Percentiles rank a stretch among this genome's conserved stretches.
phyloP scores from a whole-genome alignment of 805 yeast genomes.

The Cyberlindnera suaveolens region DNA sequence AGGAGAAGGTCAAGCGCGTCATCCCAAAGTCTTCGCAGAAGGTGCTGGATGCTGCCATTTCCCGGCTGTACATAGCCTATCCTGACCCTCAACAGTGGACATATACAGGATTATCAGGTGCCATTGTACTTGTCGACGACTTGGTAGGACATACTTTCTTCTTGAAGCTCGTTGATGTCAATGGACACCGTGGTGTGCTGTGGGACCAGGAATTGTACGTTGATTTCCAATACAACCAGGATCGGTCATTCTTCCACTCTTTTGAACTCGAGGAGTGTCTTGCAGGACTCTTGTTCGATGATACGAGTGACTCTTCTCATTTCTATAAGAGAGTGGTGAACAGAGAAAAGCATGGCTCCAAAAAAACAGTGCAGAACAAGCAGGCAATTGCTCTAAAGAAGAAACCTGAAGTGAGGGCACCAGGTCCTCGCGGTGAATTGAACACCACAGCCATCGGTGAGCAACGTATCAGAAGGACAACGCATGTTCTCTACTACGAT shows the following conservation, averaged over 20 bases:
- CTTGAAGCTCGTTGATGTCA: conserved; percentile 79
- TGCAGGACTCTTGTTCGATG: conserved; percentile 85
- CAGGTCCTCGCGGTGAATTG: conserved; percentile 25
- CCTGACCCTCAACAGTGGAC: conserved; percentile 81
- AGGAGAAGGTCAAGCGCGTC: conserved; percentile 83
- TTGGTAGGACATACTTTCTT: conserved; percentile 91
- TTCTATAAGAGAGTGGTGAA: conserved; percentile 71
- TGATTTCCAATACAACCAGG: conserved; percentile 86
- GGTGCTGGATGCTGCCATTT: conserved; percentile 85
- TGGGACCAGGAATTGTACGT: conserved; percentile 97
- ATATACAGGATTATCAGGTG: conserved; percentile 86
- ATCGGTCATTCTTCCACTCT: conserved; percentile 88
- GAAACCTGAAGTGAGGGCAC: conserved; percentile 26
- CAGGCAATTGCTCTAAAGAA: conserved; percentile 80
- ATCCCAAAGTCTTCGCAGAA: conserved; percentile 86
- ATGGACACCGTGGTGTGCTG: conserved; percentile 76
- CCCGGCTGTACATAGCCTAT: conserved; percentile 81
- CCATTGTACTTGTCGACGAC: conserved; percentile 83
- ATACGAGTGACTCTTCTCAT: conserved; percentile 79
- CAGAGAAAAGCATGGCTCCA: conserved; percentile 79
- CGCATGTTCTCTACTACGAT: conserved; percentile 65
- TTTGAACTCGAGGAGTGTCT: conserved; percentile 89
- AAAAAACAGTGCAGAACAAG: conserved; percentile 78
- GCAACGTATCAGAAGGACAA: conserved; percentile 49
- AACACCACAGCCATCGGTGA: conserved; percentile 29